Conservation (phyloP, 2,329 filamentous ascomycete species). For the Triangularia setosa region DNA sequence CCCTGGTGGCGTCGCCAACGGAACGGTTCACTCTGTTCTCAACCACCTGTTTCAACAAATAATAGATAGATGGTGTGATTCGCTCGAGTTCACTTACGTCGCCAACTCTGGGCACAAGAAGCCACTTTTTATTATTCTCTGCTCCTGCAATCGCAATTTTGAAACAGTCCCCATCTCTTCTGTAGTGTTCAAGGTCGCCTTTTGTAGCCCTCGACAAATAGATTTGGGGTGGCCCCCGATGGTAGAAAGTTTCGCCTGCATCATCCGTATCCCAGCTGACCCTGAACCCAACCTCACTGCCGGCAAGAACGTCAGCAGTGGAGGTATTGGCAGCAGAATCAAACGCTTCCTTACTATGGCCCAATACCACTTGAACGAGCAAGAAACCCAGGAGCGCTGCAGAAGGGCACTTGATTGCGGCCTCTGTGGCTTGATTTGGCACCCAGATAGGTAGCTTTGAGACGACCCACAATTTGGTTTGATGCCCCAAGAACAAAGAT, state of each 20-base stretch:
- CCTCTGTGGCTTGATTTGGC: too few relatives aligned
- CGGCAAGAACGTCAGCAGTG: constrained; percentile 19
- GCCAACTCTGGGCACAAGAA: neutral
- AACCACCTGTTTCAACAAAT: neutral
- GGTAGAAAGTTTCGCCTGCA: constrained; percentile 8
- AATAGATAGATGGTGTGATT: neutral
- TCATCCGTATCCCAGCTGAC: constrained; percentile 17
- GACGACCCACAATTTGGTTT: too few relatives aligned
- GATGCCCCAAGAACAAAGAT: too few relatives aligned
- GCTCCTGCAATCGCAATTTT: constrained; percentile 19
- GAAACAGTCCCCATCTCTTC: constrained; percentile 20
- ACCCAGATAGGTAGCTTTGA: too few relatives aligned
- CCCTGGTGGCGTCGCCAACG: constrained; percentile 14
- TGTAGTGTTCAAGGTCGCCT: constrained; percentile 12
- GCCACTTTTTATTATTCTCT: constrained; percentile 9
- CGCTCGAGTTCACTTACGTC: constrained; percentile 1
- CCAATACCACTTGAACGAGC: too few relatives aligned
- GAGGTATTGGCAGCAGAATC: constrained; percentile 12
- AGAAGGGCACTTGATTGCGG: too few relatives aligned
- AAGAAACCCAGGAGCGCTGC: too few relatives aligned
- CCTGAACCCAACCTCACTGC: constrained; percentile 19
- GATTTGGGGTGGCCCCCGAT: constrained; percentile 14
- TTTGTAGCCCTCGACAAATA: constrained; percentile 16
- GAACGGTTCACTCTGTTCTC: constrained; percentile 17
- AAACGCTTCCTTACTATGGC: too few relatives aligned